A percentile compares a stretch with the other conserved stretches of the same genome.
Conservation (phyloP, 345 rosid genomes). For the Hibiscus trionum region DNA sequence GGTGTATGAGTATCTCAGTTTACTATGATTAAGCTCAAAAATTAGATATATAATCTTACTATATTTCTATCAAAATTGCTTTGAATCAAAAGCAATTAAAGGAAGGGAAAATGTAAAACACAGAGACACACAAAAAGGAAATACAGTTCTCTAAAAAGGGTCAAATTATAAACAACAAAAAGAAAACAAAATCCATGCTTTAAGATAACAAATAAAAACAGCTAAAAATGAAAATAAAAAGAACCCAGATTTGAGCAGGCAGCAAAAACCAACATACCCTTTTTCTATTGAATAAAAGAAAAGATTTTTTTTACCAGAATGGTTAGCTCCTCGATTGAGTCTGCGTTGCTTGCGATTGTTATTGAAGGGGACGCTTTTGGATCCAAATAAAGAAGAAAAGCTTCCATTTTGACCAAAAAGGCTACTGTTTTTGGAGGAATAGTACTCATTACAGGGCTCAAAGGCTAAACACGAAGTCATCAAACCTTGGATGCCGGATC, state of each 20-base stretch:
- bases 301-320: conserved; percentile 26
- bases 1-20: background rate
- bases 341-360: conserved; percentile 36
- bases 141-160: background rate
- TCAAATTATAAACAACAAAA: background rate
- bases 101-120: too few species aligned
- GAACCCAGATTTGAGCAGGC: background rate
- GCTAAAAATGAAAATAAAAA: background rate
- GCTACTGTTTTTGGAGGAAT: conserved; percentile 32
- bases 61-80: background rate
- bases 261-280: background rate
- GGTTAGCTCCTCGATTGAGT: conserved; percentile 25
- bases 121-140: too few species aligned
- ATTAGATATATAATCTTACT: too few species aligned
- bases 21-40: too few species aligned
- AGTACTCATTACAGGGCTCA: conserved; percentile 56
- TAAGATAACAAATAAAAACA: background rate
- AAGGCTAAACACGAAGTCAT: conserved; percentile 56
- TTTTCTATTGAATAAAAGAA: background rate
- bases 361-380: conserved; percentile 20
- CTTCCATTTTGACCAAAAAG: conserved; percentile 19
- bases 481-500: conserved; percentile 29
- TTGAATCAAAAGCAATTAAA: background rate
- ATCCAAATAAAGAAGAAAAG: conserved; percentile 36
- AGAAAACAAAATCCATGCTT: too few species aligned